Evolutionary conservation across 345 rosid genomes (phyloP).

Genomic region (Firmiana major): DNA sequence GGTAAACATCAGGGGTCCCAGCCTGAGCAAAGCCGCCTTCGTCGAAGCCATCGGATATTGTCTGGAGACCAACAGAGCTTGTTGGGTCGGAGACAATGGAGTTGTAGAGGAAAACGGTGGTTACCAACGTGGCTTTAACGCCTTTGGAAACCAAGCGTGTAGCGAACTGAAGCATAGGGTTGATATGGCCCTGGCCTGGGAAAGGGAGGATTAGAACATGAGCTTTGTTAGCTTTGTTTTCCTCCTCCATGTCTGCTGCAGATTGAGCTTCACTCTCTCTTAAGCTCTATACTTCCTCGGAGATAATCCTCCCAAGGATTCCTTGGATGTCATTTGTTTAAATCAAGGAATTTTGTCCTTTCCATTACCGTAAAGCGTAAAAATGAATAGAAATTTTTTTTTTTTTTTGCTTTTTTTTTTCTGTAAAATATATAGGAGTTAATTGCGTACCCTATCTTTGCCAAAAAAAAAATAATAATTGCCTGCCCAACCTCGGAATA

Average conservation of each 20-base stretch:
- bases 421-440: too few species aligned
- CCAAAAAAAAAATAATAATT: too few species aligned
- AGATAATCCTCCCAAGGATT: too few species aligned
- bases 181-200: conserved; percentile 30
- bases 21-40: conserved; percentile 8
- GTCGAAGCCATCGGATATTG: conserved; percentile 30
- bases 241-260: background rate
- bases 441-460: too few species aligned
- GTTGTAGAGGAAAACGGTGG: background rate
- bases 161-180: conserved; percentile 42
- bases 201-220: conserved; percentile 27
- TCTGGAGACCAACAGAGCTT: conserved; percentile 2
- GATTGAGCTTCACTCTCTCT: background rate
- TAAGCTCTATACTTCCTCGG: background rate
- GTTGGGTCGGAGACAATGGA: conserved; percentile 17
- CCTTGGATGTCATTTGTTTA: too few species aligned
- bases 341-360: too few species aligned
- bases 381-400: too few species aligned
- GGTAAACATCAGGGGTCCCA: background rate
- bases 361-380: too few species aligned
- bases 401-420: too few species aligned
- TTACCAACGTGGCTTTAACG: conserved; percentile 25
- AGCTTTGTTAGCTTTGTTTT: background rate
- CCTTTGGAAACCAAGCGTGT: conserved; percentile 35
- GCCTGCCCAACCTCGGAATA: too few species aligned